Percentiles rank a stretch among this genome's conserved stretches.
These are phyloP conservation scores for Rutidosis leptorrhynchoides DNA, from an alignment of 129 eudicot species.

Conservation along the genomic window DNA sequence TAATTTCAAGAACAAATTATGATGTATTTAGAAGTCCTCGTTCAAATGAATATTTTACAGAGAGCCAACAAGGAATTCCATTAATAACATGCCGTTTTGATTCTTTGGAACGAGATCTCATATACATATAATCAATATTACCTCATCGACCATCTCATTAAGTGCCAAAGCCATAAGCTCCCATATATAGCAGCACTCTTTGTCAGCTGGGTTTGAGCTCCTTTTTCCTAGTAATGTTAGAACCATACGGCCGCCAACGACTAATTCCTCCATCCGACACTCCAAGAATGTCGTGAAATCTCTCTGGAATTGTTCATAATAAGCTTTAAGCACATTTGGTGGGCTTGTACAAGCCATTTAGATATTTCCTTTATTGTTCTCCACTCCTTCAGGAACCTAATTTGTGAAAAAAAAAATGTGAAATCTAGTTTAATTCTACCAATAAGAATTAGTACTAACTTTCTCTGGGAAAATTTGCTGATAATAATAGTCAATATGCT, in stretches of 20 bases:
- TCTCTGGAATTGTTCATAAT: conserved; percentile 51
- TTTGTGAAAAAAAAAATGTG: too few relatives aligned
- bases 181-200: conserved; percentile 54
- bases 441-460: not conserved
- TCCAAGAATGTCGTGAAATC: conserved; percentile 48
- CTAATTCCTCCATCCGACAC: conserved; percentile 55
- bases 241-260: conserved; percentile 61
- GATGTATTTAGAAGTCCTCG: too few relatives aligned
- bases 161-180: conserved; percentile 59
- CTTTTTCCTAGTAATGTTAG: conserved; percentile 58
- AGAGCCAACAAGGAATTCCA: too few relatives aligned
- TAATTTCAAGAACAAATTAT: too few relatives aligned
- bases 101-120: too few relatives aligned
- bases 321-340: conserved; percentile 43
- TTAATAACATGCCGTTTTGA: too few relatives aligned
- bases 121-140: conserved; percentile 2
- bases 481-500: too few relatives aligned
- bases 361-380: conserved; percentile 48
- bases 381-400: conserved; percentile 54
- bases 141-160: conserved; percentile 54
- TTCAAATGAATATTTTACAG: too few relatives aligned
- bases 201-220: conserved; percentile 46
- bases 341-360: conserved; percentile 62
- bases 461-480: too few relatives aligned
- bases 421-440: not conserved